phyloP scores from a whole-genome alignment of 2,329 filamentous ascomycete genomes.

The Blastomyces percursus region DNA sequence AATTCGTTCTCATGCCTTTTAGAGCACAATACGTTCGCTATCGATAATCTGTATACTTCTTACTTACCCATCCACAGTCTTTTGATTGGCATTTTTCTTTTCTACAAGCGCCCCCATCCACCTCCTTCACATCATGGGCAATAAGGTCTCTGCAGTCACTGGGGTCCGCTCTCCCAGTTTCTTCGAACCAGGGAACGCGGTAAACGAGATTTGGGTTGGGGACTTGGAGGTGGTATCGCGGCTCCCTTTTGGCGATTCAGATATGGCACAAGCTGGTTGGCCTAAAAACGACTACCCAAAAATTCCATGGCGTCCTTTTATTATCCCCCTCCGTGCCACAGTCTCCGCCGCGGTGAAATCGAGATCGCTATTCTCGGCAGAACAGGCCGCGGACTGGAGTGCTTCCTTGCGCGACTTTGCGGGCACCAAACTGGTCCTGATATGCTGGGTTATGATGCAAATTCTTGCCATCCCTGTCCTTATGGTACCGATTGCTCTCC shows the following conservation, averaged over 20 bases:
- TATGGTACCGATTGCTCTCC: constrained; percentile 4
- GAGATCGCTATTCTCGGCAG: not conserved
- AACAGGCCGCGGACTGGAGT: not conserved
- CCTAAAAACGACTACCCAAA: constrained; percentile 25
- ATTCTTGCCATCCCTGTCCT: constrained; percentile 1
- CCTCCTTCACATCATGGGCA: constrained; percentile 22
- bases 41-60: not conserved
- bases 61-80: not conserved
- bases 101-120: not conserved
- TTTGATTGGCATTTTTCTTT: not conserved
- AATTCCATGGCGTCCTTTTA: constrained; percentile 32
- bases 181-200: constrained; percentile 27
- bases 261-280: constrained; percentile 30
- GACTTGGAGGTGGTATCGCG: constrained; percentile 29
- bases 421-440: not conserved
- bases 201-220: constrained; percentile 31
- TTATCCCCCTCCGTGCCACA: constrained; percentile 23
- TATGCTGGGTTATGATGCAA: constrained; percentile 9
- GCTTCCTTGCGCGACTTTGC: not conserved
- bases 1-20: not conserved
- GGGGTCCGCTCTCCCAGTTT: constrained; percentile 28
- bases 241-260: constrained; percentile 30
- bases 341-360: constrained; percentile 7
- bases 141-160: constrained; percentile 25
- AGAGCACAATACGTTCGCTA: not conserved